These are phyloP conservation scores for Medicago truncatula DNA, from an alignment of 306 rosid genomes.

Conservation along the genomic window DNA sequence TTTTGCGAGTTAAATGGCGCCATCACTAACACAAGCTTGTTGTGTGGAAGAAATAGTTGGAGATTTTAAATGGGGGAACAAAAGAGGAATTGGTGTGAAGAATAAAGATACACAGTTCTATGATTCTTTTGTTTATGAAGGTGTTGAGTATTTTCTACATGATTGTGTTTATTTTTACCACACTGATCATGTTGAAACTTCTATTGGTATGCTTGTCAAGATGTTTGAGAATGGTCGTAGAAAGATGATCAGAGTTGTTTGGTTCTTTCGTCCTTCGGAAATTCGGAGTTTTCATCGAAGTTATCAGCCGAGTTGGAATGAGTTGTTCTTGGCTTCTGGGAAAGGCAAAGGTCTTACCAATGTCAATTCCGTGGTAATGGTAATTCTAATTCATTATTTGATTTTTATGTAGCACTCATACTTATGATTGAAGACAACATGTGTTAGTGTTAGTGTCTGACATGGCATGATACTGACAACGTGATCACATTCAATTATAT, in stretches of 20 bases:
- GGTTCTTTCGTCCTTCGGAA: slow-evolving; percentile 68
- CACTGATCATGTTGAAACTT: slow-evolving; percentile 46
- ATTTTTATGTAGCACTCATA: not conserved
- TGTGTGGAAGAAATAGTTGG: slow-evolving; percentile 20
- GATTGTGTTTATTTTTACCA: slow-evolving; percentile 56
- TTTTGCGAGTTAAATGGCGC: not conserved
- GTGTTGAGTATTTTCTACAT: slow-evolving; percentile 56
- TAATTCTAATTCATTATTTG: slow-evolving; percentile 35
- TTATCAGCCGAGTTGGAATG: slow-evolving; percentile 59
- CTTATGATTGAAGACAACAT: not conserved
- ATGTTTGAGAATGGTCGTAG: slow-evolving; percentile 47
- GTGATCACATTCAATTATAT: too few species aligned
- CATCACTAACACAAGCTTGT: not conserved
- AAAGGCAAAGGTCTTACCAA: slow-evolving; percentile 57
- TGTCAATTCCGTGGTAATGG: slow-evolving; percentile 65
- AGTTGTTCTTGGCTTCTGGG: slow-evolving; percentile 74
- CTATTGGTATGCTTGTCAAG: slow-evolving; percentile 61
- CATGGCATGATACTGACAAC: too few species aligned
- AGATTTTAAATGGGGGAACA: slow-evolving; percentile 63
- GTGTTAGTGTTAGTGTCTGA: too few species aligned
- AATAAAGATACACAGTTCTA: slow-evolving; percentile 39
- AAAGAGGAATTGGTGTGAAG: slow-evolving; percentile 33
- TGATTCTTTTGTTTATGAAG: slow-evolving; percentile 57
- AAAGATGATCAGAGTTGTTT: slow-evolving; percentile 52
- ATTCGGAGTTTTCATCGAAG: slow-evolving; percentile 42